phyloP scores from a whole-genome alignment of 768 basidiomycete genomes.

The Psilocybe tampanensis region DNA sequence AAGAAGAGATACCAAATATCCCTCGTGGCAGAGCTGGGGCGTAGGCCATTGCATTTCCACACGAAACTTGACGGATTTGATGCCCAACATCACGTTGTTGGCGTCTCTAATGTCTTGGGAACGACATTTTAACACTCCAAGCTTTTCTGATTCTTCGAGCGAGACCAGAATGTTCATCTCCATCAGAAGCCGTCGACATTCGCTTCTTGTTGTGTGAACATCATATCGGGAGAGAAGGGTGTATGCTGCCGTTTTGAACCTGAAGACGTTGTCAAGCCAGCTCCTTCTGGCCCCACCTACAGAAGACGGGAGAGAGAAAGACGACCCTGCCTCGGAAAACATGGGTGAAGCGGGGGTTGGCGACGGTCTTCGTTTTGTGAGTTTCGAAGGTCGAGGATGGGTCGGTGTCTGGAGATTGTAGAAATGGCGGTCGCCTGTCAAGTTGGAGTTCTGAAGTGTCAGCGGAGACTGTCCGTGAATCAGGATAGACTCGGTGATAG shows the following conservation, averaged over 20 bases:
- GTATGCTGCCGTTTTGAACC: slow-evolving; percentile 70
- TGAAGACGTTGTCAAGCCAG: slow-evolving; percentile 92
- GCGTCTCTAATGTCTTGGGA: slow-evolving; percentile 67
- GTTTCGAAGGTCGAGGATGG: slow-evolving; percentile 31
- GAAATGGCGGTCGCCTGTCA: slow-evolving; percentile 9
- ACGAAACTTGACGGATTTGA: slow-evolving; percentile 80
- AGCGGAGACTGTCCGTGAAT: slow-evolving; percentile 22
- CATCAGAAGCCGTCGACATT: slow-evolving; percentile 74
- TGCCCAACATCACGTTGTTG: slow-evolving; percentile 48
- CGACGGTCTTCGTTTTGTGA: slow-evolving; percentile 31
- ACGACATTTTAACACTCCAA: slow-evolving; percentile 75
- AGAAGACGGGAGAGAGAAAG: slow-evolving; percentile 42
- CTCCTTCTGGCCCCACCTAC: slow-evolving; percentile 50
- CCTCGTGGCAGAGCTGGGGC: slow-evolving; percentile 44
- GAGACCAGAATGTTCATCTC: slow-evolving; percentile 70
- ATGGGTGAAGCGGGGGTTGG: slow-evolving; percentile 37
- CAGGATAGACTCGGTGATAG: slow-evolving; percentile 22
- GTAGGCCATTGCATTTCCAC: slow-evolving; percentile 66
- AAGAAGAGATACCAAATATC: slow-evolving; percentile 54
- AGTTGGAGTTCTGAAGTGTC: slow-evolving; percentile 12
- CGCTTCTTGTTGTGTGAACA: slow-evolving; percentile 65
- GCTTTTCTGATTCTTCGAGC: slow-evolving; percentile 62
- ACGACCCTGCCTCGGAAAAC: slow-evolving; percentile 46
- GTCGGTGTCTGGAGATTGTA: slow-evolving; percentile 8
- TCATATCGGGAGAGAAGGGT: slow-evolving; percentile 61